Conservation (phyloP, 2,329 filamentous ascomycete genomes). For the Curvularia spicifera region DNA sequence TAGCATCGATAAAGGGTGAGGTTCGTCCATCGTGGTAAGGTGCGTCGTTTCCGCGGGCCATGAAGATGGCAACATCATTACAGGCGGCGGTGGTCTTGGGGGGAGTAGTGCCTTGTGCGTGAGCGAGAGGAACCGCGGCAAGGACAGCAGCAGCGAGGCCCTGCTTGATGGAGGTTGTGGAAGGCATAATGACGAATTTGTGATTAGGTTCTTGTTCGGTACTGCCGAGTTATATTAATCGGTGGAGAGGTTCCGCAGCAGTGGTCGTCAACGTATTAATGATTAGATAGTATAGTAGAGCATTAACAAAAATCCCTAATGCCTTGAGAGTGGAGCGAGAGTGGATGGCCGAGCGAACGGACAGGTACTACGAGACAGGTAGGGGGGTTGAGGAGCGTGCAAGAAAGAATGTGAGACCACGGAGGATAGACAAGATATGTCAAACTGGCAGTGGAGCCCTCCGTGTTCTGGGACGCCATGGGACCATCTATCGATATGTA, state of each 20-base stretch:
- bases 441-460: slow-evolving; percentile 12
- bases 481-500: slow-evolving; percentile 1
- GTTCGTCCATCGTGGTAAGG: slow-evolving; percentile 14
- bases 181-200: slow-evolving; percentile 6
- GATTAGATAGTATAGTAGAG: slow-evolving; percentile 4
- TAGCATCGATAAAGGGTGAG: slow-evolving; percentile 10
- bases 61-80: slow-evolving; percentile 14
- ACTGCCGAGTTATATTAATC: neutral
- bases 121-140: slow-evolving; percentile 9
- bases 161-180: slow-evolving; percentile 8
- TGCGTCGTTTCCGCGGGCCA: slow-evolving; percentile 16
- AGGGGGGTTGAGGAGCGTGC: slow-evolving; percentile 1
- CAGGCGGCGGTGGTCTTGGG: slow-evolving; percentile 12
- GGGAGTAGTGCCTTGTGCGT: slow-evolving; percentile 9
- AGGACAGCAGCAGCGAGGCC: slow-evolving; percentile 15
- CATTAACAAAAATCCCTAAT: slow-evolving; percentile 8
- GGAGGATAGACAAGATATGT: slow-evolving; percentile 11
- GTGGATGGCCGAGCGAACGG: slow-evolving; percentile 9
- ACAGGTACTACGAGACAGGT: slow-evolving; percentile 9
- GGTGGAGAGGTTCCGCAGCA: neutral
- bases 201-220: neutral
- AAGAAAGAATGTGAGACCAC: slow-evolving; percentile 1
- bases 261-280: slow-evolving; percentile 5
- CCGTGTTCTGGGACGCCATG: slow-evolving; percentile 2
- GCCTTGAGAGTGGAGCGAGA: slow-evolving; percentile 6